Evolutionary conservation across 2,329 filamentous ascomycete species (phyloP), one percentile per base, ranked within the genome.

Genomic region (Aaosphaeria arxii): DNA sequence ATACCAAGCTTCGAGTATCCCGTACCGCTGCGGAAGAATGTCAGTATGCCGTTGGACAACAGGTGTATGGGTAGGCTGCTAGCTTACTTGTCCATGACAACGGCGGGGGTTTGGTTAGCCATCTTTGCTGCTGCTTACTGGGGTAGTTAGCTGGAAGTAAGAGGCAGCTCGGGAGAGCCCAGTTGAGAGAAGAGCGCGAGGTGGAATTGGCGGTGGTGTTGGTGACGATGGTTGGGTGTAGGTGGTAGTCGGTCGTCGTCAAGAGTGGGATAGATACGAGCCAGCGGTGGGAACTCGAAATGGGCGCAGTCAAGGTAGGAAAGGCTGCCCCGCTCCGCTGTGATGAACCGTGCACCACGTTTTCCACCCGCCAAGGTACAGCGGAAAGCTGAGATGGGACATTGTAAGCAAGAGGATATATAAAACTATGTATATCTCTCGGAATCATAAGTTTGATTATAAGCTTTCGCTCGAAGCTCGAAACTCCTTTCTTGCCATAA

Each of bases 61-160:
- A 45, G 53, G 59, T 50, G 56, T 55, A 54, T 56, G 58, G 64
- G 59, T 59, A 60, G 58, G 55, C 50, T 43, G 54, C 55, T 51
- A 68, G 82, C 90, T 77, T 87, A 96, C 94, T 99, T 99, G 94
- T 99, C 94, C 92, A 99, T 99, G 90, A 99, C 94, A 96, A 99
- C 94, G 89, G 94, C 94, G 67, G 94, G 94, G 72, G 94, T 97
- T 85, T 97, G 92, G 78, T 88, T 88, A 71, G 94, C 92, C 94
- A 99, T 99, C 64, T 71, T 79, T 63, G 58, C 55, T 55, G 59
- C 56, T 56, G 56, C 55, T 58, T 51, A 48, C 50, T 50, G 47
- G 42, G 45, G 52, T 31, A 49, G 40, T 49, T 33, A 30, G 40
- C 17, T 36, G 3, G 33, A 40, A 52, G 50, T 46, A 46, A 53